Percentiles rank a stretch among this genome's conserved stretches.
phyloP scores from a whole-genome alignment of 2,329 filamentous ascomycete species.

The Arthroderma sp. region DNA sequence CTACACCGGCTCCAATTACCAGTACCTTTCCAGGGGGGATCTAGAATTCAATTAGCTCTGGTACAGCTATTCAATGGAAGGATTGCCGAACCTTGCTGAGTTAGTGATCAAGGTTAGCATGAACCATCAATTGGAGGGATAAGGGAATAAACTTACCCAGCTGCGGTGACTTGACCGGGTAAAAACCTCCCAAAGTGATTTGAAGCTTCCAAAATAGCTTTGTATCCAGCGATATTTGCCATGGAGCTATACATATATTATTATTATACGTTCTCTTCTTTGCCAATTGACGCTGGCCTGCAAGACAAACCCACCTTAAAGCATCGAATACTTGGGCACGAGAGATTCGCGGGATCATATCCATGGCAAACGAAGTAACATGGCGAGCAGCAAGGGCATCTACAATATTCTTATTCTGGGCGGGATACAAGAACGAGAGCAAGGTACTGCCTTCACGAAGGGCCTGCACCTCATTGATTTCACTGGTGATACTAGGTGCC shows the following conservation, averaged over 20 bases:
- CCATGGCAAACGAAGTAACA: slow-evolving; percentile 76
- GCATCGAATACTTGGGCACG: slow-evolving; percentile 81
- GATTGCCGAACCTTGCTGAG: slow-evolving; percentile 10
- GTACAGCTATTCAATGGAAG: not conserved
- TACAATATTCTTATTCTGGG: slow-evolving; percentile 64
- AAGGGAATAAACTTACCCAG: slow-evolving; percentile 40
- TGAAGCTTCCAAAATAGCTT: slow-evolving; percentile 77
- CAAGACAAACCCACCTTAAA: slow-evolving; percentile 32
- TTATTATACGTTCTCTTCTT: slow-evolving; percentile 1
- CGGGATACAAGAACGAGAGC: slow-evolving; percentile 72
- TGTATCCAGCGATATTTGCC: slow-evolving; percentile 91
- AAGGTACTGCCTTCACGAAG: slow-evolving; percentile 59
- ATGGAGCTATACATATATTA: slow-evolving; percentile 50
- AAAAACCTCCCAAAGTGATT: slow-evolving; percentile 81
- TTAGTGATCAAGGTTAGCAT: slow-evolving; percentile 15
- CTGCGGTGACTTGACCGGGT: slow-evolving; percentile 80
- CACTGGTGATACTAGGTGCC: slow-evolving; percentile 48
- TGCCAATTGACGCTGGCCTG: not conserved
- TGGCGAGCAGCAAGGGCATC: slow-evolving; percentile 57
- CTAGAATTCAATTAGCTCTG: slow-evolving; percentile 14
- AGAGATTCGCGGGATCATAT: slow-evolving; percentile 81
- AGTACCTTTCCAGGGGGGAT: slow-evolving; percentile 84
- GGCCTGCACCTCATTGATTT: slow-evolving; percentile 52
- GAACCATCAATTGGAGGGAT: not conserved
- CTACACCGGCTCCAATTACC: slow-evolving; percentile 81